Evolutionary conservation across 208 protist species (phyloP).

Genomic region (Blastocrithidia nonstop): DNA sequence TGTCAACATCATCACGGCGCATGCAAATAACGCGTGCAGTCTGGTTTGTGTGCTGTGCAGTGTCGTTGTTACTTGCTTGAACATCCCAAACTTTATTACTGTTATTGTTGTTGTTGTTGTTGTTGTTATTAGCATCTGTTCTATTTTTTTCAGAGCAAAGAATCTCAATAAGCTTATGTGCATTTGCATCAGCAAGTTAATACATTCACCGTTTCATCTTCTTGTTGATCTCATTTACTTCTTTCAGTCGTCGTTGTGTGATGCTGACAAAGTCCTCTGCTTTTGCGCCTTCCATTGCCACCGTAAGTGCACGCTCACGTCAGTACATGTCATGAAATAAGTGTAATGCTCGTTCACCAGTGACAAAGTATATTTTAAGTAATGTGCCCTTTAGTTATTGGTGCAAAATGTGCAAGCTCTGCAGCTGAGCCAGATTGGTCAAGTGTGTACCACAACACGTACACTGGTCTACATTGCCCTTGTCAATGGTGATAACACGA

Average conservation of each 20-base stretch:
- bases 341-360: constrained; percentile 33
- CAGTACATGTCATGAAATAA: constrained; percentile 41
- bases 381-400: constrained; percentile 63
- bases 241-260: constrained; percentile 26
- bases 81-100: neutral
- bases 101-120: neutral
- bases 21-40: no score
- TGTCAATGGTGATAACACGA: constrained; percentile 56
- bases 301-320: constrained; percentile 41
- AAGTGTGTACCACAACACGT: constrained; percentile 85
- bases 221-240: constrained; percentile 34
- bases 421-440: constrained; percentile 38
- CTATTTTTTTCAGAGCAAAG: no score
- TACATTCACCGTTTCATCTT: constrained; percentile 24
- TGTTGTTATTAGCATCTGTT: no score
- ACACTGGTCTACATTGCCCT: constrained; percentile 35
- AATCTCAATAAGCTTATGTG: constrained; percentile 20
- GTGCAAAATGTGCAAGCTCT: constrained; percentile 61
- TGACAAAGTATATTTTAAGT: constrained; percentile 66
- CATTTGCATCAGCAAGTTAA: constrained; percentile 31
- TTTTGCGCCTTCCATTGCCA: constrained; percentile 38
- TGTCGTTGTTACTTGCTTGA: neutral
- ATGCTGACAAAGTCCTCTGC: constrained; percentile 36
- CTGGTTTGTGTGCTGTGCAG: constrained; percentile 7
- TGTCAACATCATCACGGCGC: constrained; percentile 48